A percentile compares a stretch with the other conserved stretches of the same genome.
These are phyloP conservation scores for Ascobolus immersus DNA, from an alignment of 495 filamentous ascomycete species.

Conservation along the genomic window DNA sequence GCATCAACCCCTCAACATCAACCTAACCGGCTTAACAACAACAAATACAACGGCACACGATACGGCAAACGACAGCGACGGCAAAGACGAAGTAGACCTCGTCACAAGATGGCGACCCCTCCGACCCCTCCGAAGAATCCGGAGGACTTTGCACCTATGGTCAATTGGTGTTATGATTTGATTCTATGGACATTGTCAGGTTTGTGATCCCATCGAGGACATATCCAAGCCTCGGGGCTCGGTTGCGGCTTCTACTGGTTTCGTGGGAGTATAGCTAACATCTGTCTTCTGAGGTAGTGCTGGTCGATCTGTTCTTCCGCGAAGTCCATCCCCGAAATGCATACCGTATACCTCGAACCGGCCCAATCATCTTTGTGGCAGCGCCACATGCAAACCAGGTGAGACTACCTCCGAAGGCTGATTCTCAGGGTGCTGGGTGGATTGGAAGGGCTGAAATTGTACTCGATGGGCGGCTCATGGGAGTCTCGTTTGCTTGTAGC, in stretches of 20 bases:
- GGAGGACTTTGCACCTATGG: slow-evolving; percentile 27
- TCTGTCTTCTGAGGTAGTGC: slow-evolving; percentile 49
- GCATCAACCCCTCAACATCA: no score
- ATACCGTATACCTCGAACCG: slow-evolving; percentile 71
- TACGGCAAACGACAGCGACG: no score
- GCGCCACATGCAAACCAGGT: slow-evolving; percentile 97
- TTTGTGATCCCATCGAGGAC: slow-evolving; percentile 4
- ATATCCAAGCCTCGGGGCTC: neutral
- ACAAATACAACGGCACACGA: no score
- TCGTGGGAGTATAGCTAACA: neutral
- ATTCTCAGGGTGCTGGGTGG: no score
- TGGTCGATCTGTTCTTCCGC: slow-evolving; percentile 88
- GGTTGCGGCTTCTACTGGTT: neutral
- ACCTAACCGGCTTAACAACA: no score
- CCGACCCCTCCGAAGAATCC: no score
- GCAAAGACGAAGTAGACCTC: no score
- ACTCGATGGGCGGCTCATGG: no score
- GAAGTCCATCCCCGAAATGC: slow-evolving; percentile 85
- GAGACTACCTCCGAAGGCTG: slow-evolving; percentile 13
- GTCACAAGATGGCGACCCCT: no score
- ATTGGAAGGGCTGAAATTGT: no score
- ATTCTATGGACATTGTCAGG: slow-evolving; percentile 42
- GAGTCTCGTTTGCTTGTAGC: no score
- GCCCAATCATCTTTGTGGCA: slow-evolving; percentile 87
- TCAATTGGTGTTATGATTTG: slow-evolving; percentile 40